These are phyloP conservation scores for Caryopteris hybrid DNA, from an alignment of 305 asterid species.

Conservation along the genomic window DNA sequence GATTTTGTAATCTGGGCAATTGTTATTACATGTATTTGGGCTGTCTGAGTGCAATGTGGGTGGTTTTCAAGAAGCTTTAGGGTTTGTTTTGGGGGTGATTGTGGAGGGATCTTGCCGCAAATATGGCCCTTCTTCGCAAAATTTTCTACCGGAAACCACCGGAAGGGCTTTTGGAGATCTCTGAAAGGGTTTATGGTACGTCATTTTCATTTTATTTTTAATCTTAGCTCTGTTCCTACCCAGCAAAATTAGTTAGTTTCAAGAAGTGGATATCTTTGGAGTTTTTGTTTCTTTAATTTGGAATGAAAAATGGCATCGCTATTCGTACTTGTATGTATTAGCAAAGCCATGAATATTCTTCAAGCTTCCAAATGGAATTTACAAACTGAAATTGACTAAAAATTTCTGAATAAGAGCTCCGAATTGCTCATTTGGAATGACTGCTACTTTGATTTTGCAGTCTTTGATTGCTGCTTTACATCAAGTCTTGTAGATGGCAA, in stretches of 20 bases:
- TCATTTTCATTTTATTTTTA: constrained; percentile 9
- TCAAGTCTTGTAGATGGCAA: constrained; percentile 30
- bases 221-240: background rate
- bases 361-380: background rate
- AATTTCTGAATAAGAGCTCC: background rate
- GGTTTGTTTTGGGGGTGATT: constrained; percentile 29
- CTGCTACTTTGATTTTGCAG: constrained; percentile 33
- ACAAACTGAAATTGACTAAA: background rate
- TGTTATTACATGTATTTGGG: background rate
- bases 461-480: constrained; percentile 68
- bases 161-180: constrained; percentile 69
- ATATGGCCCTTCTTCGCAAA: constrained; percentile 64
- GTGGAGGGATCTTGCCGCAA: constrained; percentile 25
- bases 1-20: constrained; percentile 21
- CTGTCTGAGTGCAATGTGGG: constrained; percentile 30
- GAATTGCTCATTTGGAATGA: background rate
- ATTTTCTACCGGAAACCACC: constrained; percentile 68
- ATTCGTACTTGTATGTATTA: background rate
- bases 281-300: background rate
- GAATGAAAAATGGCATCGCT: background rate
- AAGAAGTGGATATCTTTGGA: background rate
- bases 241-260: background rate
- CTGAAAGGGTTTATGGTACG: constrained; percentile 80
- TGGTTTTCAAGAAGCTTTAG: constrained; percentile 15
- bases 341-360: background rate